Evolutionary conservation across 306 rosid species (phyloP).

Genomic region (Castanea crenata): DNA sequence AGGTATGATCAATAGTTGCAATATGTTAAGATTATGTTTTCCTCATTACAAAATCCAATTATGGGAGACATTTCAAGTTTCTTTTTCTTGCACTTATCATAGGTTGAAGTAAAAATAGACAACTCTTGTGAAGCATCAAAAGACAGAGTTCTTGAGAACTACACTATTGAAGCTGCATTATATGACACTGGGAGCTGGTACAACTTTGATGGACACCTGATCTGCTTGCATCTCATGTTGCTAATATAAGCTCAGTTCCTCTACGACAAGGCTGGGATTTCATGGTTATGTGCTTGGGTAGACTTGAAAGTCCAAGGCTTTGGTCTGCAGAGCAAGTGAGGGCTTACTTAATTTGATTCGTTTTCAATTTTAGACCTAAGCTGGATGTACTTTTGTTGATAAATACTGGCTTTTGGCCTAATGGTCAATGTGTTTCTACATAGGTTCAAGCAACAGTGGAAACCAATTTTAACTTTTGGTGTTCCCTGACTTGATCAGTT

Average conservation of each 20-base stretch:
- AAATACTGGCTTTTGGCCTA: neutral
- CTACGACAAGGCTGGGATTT: constrained; percentile 48
- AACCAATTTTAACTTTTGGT: neutral
- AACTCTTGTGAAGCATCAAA: constrained; percentile 57
- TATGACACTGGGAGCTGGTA: constrained; percentile 67
- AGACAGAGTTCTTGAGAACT: constrained; percentile 54
- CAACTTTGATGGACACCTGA: constrained; percentile 44
- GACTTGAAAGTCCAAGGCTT: constrained; percentile 67
- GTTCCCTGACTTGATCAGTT: neutral
- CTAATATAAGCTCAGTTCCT: constrained; percentile 52
- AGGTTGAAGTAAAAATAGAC: constrained; percentile 92
- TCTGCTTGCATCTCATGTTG: constrained; percentile 66
- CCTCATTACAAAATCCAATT: neutral
- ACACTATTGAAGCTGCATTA: constrained; percentile 63
- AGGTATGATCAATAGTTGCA: neutral
- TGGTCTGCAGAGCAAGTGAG: constrained; percentile 97
- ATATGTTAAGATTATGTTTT: neutral
- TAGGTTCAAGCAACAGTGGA: neutral
- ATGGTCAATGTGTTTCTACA: neutral
- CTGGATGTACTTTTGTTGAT: neutral
- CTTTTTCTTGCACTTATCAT: constrained; percentile 17
- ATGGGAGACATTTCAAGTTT: constrained; percentile 12
- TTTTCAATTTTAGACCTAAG: neutral
- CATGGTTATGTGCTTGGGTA: constrained; percentile 65
- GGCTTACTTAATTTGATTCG: constrained; percentile 3